A percentile compares a stretch with the other conserved stretches of the same genome.
phyloP scores from a whole-genome alignment of 495 filamentous ascomycete species.

The Pseudevernia furfuracea region DNA sequence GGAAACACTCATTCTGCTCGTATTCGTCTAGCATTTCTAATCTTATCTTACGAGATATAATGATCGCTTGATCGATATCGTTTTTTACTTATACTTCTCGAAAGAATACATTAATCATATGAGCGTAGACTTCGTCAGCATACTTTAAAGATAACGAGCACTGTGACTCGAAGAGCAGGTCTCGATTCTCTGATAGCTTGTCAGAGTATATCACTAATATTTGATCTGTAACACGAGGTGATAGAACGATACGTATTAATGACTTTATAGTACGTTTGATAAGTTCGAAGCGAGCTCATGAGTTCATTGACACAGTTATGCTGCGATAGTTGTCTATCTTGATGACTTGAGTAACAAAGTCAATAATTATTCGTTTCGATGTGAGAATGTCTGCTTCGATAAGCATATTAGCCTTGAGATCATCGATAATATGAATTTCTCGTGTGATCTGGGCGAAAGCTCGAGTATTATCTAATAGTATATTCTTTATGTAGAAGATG shows the following conservation, averaged over 20 bases:
- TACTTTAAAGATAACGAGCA: neutral
- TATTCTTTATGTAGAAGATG: neutral
- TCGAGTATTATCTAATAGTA: neutral
- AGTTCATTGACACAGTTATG: neutral
- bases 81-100: neutral
- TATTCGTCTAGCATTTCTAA: neutral
- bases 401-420: conserved; percentile 1
- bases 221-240: too few relatives aligned
- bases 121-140: neutral
- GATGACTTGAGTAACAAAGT: conserved; percentile 1
- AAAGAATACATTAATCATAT: neutral
- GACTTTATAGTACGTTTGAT: neutral
- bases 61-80: neutral
- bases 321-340: neutral
- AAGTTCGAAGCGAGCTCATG: neutral
- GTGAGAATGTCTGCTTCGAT: conserved; percentile 1
- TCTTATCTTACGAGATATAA: neutral
- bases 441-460: neutral
- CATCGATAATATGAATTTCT: neutral
- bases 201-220: neutral
- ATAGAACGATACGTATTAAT: neutral
- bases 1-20: neutral
- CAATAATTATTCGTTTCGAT: neutral
- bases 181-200: conserved; percentile 4
- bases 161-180: neutral